phyloP scores from a whole-genome alignment of 805 yeast species.

The Ogataea thermomethanolica region DNA sequence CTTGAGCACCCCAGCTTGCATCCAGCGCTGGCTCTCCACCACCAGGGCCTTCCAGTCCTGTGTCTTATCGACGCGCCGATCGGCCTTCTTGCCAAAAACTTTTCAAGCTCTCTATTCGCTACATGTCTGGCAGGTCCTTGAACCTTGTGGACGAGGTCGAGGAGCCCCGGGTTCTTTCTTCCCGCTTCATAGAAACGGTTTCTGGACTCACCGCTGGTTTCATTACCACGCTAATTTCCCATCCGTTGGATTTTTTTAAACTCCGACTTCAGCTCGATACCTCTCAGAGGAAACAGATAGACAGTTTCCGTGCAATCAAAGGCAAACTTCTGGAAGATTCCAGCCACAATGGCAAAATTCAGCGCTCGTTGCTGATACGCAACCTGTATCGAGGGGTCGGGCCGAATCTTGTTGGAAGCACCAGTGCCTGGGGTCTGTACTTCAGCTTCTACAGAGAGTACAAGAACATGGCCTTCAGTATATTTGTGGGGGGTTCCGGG shows the following conservation, averaged over 20 bases:
- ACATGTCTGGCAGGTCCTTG: constrained; percentile 12
- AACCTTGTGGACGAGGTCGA: constrained; percentile 15
- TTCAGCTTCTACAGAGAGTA: constrained; percentile 70
- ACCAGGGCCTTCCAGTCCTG: background rate
- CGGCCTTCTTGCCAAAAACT: constrained; percentile 3
- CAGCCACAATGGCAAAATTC: constrained; percentile 4
- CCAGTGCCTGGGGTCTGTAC: constrained; percentile 86
- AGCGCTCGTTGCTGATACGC: constrained; percentile 12
- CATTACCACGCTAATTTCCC: constrained; percentile 73
- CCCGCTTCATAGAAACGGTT: constrained; percentile 43
- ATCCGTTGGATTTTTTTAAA: constrained; percentile 86
- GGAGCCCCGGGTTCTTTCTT: constrained; percentile 9
- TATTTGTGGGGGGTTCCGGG: constrained; percentile 1
- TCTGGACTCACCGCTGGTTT: constrained; percentile 83
- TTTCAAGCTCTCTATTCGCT: constrained; percentile 1
- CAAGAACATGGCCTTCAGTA: constrained; percentile 35
- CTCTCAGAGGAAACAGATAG: constrained; percentile 29
- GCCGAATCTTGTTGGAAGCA: constrained; percentile 80
- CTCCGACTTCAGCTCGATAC: constrained; percentile 70
- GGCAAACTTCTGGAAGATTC: constrained; percentile 17
- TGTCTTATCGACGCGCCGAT: constrained; percentile 7
- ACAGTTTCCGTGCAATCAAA: constrained; percentile 27
- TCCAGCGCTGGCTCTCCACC: background rate
- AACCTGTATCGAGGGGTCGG: constrained; percentile 70
- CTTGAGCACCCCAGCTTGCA: no score